phyloP scores from a whole-genome alignment of 306 rosid species.

The Acacia acuminata region DNA sequence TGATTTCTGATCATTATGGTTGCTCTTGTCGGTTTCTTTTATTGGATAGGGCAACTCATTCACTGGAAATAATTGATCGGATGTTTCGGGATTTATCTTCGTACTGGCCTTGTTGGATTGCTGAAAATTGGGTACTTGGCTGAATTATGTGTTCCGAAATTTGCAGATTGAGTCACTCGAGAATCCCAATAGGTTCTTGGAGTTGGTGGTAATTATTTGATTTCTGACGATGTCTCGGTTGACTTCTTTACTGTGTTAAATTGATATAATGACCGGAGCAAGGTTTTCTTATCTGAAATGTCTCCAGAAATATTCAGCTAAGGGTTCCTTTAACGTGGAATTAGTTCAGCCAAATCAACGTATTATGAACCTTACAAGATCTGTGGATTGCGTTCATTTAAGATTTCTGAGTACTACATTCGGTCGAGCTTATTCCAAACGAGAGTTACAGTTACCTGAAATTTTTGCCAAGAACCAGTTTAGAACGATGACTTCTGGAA shows the following conservation, averaged over 20 bases:
- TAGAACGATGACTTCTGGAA: constrained; percentile 28
- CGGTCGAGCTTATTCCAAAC: constrained; percentile 21
- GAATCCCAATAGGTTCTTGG: constrained; percentile 7
- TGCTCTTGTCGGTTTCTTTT: not conserved
- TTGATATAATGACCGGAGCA: constrained; percentile 50
- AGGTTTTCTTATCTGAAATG: constrained; percentile 48
- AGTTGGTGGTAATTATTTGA: not conserved
- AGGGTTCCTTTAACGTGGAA: constrained; percentile 28
- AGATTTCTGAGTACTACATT: constrained; percentile 38
- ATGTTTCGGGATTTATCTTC: constrained; percentile 9
- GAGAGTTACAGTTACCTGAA: constrained; percentile 30
- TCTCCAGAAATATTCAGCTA: constrained; percentile 40
- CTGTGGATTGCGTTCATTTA: constrained; percentile 17
- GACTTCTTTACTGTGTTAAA: constrained; percentile 28
- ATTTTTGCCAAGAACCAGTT: constrained; percentile 19
- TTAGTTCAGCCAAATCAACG: constrained; percentile 31
- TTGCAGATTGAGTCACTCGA: constrained; percentile 41
- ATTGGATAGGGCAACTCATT: not conserved
- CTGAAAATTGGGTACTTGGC: not conserved
- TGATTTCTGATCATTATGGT: not conserved
- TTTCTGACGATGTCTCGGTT: constrained; percentile 11
- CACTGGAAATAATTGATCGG: not conserved
- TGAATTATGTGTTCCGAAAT: constrained; percentile 24
- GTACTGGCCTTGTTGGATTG: constrained; percentile 27
- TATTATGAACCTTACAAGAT: constrained; percentile 30